phyloP scores from a whole-genome alignment of 352 stramenopile species.

The Pythium vanterpoolii region DNA sequence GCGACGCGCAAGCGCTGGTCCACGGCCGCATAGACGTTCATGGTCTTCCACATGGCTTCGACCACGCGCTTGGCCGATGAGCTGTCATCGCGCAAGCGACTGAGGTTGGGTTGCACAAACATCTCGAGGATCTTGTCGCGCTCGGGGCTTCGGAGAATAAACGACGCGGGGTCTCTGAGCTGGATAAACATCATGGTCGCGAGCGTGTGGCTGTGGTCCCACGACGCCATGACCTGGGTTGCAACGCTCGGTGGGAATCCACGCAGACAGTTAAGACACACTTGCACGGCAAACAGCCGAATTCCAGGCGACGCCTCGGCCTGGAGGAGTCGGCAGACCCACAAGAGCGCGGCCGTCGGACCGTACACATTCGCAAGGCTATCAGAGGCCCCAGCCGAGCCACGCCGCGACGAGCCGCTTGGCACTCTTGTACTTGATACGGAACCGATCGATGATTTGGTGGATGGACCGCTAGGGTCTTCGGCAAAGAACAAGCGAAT shows the following conservation, averaged over 20 bases:
- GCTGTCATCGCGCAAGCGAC: slow-evolving; percentile 72
- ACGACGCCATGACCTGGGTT: slow-evolving; percentile 74
- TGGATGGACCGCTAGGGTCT: slow-evolving; percentile 37
- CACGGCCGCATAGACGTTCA: slow-evolving; percentile 56
- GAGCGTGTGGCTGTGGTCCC: slow-evolving; percentile 81
- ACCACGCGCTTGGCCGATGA: slow-evolving; percentile 60
- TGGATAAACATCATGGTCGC: slow-evolving; percentile 71
- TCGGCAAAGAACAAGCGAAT: slow-evolving; percentile 82
- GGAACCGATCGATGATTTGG: slow-evolving; percentile 5
- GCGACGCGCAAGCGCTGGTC: slow-evolving; percentile 77
- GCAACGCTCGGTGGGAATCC: slow-evolving; percentile 69
- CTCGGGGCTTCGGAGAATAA: slow-evolving; percentile 71
- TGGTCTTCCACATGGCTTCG: slow-evolving; percentile 69
- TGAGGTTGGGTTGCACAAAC: slow-evolving; percentile 56
- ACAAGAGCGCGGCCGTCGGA: slow-evolving; percentile 62
- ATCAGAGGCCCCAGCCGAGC: background rate
- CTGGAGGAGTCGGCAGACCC: slow-evolving; percentile 61
- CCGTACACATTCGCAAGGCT: slow-evolving; percentile 60
- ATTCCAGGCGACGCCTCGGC: slow-evolving; percentile 65
- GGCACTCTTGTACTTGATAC: slow-evolving; percentile 9
- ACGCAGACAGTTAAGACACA: slow-evolving; percentile 78
- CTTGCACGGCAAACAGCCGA: slow-evolving; percentile 71
- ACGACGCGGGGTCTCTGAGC: slow-evolving; percentile 71
- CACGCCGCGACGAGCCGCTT: slow-evolving; percentile 2
- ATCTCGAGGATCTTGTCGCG: slow-evolving; percentile 65